Evolutionary conservation across 1,139 yeast genomes (phyloP).

Genomic region (Yamadazyma diddensiae): DNA sequence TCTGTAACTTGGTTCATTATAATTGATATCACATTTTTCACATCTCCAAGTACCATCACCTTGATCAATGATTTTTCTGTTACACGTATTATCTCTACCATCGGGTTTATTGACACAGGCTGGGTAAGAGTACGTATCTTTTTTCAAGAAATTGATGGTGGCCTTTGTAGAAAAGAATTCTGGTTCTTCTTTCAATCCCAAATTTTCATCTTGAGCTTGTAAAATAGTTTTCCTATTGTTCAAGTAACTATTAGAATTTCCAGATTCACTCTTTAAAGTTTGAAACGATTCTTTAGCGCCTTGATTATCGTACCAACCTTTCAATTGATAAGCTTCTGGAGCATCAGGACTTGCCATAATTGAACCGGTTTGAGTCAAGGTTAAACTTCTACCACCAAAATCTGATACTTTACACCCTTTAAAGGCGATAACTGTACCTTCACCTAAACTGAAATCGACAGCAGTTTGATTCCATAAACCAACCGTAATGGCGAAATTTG

Average conservation of each 20-base stretch:
- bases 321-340: conserved; percentile 79
- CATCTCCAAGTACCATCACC: conserved; percentile 86
- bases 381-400: conserved; percentile 82
- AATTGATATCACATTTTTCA: conserved; percentile 79
- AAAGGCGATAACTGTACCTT: conserved; percentile 85
- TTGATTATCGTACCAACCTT: conserved; percentile 92
- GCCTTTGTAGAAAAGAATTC: conserved; percentile 79
- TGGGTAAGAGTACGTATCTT: conserved; percentile 81
- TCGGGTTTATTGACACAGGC: conserved; percentile 59
- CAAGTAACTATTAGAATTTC: conserved; percentile 28
- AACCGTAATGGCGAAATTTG: conserved; percentile 70
- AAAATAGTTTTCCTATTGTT: conserved; percentile 61
- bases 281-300: conserved; percentile 66
- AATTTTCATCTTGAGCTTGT: conserved; percentile 64
- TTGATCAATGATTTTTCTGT: conserved; percentile 75
- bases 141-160: conserved; percentile 64
- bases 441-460: conserved; percentile 65
- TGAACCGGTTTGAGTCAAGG: conserved; percentile 77
- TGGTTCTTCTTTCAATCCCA: conserved; percentile 73
- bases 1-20: conserved; percentile 70
- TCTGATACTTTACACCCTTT: conserved; percentile 90
- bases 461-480: conserved; percentile 95
- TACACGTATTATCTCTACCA: conserved; percentile 48
- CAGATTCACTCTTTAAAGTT: conserved; percentile 47
- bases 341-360: conserved; percentile 81